These are phyloP conservation scores for Triticum aestivum DNA, from an alignment of 176 grass and related monocot genomes.

Conservation along the genomic window DNA sequence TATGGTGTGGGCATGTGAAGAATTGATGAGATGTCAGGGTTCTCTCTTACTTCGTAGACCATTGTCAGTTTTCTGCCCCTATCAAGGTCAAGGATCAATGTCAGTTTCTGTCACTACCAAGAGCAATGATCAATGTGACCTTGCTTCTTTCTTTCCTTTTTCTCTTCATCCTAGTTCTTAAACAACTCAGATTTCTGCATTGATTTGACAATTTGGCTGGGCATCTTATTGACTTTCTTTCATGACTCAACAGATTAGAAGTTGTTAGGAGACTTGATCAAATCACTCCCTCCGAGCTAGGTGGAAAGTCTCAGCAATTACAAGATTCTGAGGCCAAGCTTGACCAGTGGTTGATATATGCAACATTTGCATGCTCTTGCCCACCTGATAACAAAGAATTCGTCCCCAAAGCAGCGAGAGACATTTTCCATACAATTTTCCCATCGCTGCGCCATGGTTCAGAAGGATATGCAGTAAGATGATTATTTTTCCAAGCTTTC, in stretches of 20 bases:
- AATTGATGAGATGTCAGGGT: not conserved
- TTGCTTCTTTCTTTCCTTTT: slow-evolving; percentile 7
- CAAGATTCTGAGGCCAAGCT: slow-evolving; percentile 87
- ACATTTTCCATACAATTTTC: slow-evolving; percentile 93
- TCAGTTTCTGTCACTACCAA: not conserved
- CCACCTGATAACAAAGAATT: slow-evolving; percentile 68
- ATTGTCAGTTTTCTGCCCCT: not conserved
- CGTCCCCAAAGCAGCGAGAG: slow-evolving; percentile 59
- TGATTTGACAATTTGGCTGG: slow-evolving; percentile 2
- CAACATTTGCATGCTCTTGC: slow-evolving; percentile 94
- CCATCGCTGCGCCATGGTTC: slow-evolving; percentile 89
- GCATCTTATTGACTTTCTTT: slow-evolving; percentile 27
- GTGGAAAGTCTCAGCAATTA: slow-evolving; percentile 83
- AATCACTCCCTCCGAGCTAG: slow-evolving; percentile 84
- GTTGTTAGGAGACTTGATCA: slow-evolving; percentile 83
- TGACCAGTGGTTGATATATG: slow-evolving; percentile 97
- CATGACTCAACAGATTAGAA: slow-evolving; percentile 60
- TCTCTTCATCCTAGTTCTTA: not conserved
- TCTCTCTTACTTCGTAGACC: not conserved
- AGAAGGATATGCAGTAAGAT: slow-evolving; percentile 91
- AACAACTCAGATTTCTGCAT: not conserved
- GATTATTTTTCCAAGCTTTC: slow-evolving; percentile 35
- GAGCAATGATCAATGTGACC: not conserved
- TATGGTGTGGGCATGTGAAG: not conserved
- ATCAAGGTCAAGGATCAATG: not conserved